Conservation (phyloP, 1,284 basidiomycete genomes). For the Malassezia furfur region DNA sequence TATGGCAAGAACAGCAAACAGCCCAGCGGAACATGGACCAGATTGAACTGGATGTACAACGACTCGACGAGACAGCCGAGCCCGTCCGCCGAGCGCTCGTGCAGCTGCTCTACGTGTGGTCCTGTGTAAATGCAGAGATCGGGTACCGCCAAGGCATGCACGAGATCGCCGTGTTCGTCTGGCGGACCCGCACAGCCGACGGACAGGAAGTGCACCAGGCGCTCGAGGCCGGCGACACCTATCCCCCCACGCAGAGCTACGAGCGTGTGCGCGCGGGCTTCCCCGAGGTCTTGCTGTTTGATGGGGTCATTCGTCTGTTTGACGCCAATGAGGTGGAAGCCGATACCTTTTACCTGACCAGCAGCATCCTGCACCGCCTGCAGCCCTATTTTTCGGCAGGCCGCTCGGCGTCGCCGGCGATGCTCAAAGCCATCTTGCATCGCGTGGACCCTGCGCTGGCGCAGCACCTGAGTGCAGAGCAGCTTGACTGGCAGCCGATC, state of each 20-base stretch:
- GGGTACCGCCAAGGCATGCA: slow-evolving; percentile 48
- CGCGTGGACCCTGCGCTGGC: slow-evolving; percentile 5
- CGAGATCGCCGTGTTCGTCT: slow-evolving; percentile 38
- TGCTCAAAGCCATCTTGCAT: slow-evolving; percentile 14
- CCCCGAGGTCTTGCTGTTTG: neutral
- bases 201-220: neutral
- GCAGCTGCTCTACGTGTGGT: slow-evolving; percentile 36
- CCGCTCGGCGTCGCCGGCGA: slow-evolving; percentile 5
- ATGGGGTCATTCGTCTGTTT: neutral
- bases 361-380: slow-evolving; percentile 5
- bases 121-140: slow-evolving; percentile 25
- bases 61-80: neutral
- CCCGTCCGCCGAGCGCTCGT: neutral
- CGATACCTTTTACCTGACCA: slow-evolving; percentile 11
- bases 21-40: neutral
- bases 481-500: slow-evolving; percentile 15
- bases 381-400: neutral
- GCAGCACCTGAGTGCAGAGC: neutral
- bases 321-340: slow-evolving; percentile 2
- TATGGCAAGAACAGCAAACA: neutral
- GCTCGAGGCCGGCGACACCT: neutral
- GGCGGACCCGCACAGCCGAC: slow-evolving; percentile 20
- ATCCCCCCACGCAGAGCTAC: neutral
- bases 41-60: slow-evolving; percentile 10
- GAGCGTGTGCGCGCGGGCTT: neutral